Evolutionary conservation across 1,284 basidiomycete species (phyloP), one percentile per base, ranked within the genome.

Genomic region (Somion occarium): DNA sequence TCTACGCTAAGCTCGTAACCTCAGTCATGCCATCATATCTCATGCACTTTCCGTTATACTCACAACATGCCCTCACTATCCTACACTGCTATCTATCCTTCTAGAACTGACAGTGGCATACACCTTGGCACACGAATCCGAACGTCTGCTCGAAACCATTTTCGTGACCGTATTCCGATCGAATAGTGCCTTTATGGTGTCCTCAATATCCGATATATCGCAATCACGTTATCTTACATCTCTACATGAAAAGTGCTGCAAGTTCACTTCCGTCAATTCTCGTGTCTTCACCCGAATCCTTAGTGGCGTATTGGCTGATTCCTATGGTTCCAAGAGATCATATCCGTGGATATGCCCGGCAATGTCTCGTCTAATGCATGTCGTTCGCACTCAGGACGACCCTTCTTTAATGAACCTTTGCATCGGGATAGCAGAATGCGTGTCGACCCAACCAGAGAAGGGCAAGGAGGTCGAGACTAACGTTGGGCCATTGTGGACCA

Each of bases 21-120:
- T 1, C 47, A 83, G 80, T 46, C 73, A 66, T 57, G 67, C 75
- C 15, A 53, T 83, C 20, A 57, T 75, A 2, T 72, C 80, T 0
- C 79, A 84, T 56, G 76, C 79, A 3, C 61, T 82, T 5, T 68
- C 66, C 20, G 60, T 80, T 41, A 67, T 80, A 20, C 61, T 83
- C 23, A 63, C 64, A 23, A 64, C 64, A 3, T 80, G 76, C 53
- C 66, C 70, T 3, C 71, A 65, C 44, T 65, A 79, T 54, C 70
- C 75, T 24, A 74, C 74, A 9, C 69, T 83, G 12, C 59, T 80
- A 24, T 67, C 59, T 18, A 62, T 69, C 38, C 68, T 85, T 1
- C 69, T 84, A 0, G 75, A 80, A 27, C 63, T 76, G 11, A 69
- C 72, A 43, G 60, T 80, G 5, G 59, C 67, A 15, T 69, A 73